Evolutionary conservation across 2,329 filamentous ascomycete species (phyloP).

Genomic region (Elsinoe necatrix): DNA sequence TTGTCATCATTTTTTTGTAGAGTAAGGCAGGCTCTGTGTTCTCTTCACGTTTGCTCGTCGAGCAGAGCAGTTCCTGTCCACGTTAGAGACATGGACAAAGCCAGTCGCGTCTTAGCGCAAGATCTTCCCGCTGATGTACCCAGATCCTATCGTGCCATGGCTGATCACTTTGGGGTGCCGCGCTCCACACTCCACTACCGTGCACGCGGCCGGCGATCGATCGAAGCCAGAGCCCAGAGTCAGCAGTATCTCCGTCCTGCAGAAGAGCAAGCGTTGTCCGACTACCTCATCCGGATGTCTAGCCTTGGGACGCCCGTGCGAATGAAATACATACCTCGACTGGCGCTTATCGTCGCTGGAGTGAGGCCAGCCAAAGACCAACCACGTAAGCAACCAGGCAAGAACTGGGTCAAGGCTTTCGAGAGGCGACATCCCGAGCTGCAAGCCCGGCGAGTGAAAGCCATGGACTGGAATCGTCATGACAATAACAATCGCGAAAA

Average conservation of each 20-base stretch:
- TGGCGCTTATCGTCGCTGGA: slow-evolving; percentile 19
- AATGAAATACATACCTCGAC: slow-evolving; percentile 21
- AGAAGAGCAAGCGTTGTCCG: slow-evolving; percentile 26
- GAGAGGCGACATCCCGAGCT: background rate
- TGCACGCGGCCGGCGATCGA: slow-evolving; percentile 20
- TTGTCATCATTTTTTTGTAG: no score
- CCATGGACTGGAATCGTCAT: background rate
- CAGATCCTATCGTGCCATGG: slow-evolving; percentile 14
- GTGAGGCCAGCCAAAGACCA: slow-evolving; percentile 14
- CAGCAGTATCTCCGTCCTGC: slow-evolving; percentile 26
- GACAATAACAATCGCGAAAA: background rate
- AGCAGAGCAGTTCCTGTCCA: no score
- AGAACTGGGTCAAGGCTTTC: background rate
- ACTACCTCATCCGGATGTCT: slow-evolving; percentile 21
- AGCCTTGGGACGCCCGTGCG: slow-evolving; percentile 20
- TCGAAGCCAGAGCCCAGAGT: slow-evolving; percentile 25
- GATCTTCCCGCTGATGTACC: background rate
- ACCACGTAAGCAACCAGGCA: background rate
- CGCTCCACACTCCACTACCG: slow-evolving; percentile 24
- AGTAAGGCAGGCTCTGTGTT: no score
- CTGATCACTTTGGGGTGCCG: slow-evolving; percentile 22
- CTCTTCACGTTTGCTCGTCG: no score
- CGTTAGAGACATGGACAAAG: no score
- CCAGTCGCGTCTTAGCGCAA: background rate
- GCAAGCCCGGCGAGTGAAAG: background rate